Percentiles rank a stretch among this genome's conserved stretches.
These are phyloP conservation scores for Jackrogersella minutella DNA, from an alignment of 495 filamentous ascomycete species.

Conservation along the genomic window DNA sequence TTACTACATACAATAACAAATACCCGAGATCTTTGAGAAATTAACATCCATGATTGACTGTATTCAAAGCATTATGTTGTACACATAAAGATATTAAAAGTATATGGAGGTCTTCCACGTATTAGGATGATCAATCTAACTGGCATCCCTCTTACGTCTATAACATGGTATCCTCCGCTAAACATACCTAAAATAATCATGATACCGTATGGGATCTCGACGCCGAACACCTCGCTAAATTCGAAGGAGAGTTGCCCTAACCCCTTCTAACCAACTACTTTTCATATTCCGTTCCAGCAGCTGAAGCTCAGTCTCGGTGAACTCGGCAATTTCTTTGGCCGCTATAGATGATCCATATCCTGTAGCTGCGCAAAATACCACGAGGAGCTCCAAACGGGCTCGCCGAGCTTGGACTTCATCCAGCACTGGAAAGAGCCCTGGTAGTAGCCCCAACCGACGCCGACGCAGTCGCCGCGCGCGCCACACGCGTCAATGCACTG, in stretches of 20 bases:
- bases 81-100: neutral
- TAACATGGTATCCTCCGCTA: neutral
- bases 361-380: constrained; percentile 54
- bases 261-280: neutral
- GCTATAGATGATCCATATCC: neutral
- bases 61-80: neutral
- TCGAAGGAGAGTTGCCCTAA: neutral
- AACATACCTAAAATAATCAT: neutral
- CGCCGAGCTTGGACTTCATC: constrained; percentile 63
- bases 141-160: neutral
- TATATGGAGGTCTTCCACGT: neutral
- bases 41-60: neutral
- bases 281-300: neutral
- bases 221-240: constrained; percentile 29
- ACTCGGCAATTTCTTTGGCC: neutral
- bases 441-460: constrained; percentile 47
- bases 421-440: constrained; percentile 49
- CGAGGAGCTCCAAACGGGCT: constrained; percentile 54
- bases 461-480: constrained; percentile 38
- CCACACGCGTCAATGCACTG: constrained; percentile 48
- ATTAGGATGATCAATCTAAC: neutral
- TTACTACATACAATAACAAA: too few relatives aligned
- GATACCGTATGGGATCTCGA: neutral
- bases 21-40: too few relatives aligned
- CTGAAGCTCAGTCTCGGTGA: neutral